phyloP scores from a whole-genome alignment of 2,329 filamentous ascomycete species.

The Xylariaceae sp. region DNA sequence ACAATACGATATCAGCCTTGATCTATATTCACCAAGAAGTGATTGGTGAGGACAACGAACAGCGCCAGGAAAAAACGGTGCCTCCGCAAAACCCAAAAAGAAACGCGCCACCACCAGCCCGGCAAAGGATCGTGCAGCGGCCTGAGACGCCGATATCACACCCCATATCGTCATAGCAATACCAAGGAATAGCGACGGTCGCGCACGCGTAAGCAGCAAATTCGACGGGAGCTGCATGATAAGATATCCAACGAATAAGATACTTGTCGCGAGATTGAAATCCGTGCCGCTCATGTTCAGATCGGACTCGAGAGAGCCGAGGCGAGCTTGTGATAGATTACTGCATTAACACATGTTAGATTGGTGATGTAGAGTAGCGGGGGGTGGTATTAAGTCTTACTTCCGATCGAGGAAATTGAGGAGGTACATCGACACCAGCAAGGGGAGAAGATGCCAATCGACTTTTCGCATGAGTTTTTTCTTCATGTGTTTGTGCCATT shows the following conservation, averaged over 20 bases:
- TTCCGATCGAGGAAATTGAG: conserved; percentile 52
- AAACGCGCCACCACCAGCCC: conserved; percentile 45
- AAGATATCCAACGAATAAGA: conserved; percentile 57
- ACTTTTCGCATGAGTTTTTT: conserved; percentile 45
- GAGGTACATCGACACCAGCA: conserved; percentile 52
- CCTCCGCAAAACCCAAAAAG: conserved; percentile 46
- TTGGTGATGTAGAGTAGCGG: background rate
- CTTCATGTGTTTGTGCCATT: conserved; percentile 27
- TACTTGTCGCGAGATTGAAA: conserved; percentile 52
- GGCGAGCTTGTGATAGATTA: conserved; percentile 52
- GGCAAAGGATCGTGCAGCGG: conserved; percentile 39
- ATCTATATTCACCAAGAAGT: background rate
- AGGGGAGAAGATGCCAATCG: conserved; percentile 48
- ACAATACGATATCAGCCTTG: conserved; percentile 3
- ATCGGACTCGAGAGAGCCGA: conserved; percentile 50
- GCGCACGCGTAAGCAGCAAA: conserved; percentile 49
- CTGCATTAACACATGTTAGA: conserved; percentile 17
- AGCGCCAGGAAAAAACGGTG: conserved; percentile 48
- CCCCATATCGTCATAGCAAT: conserved; percentile 39
- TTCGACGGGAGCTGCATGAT: conserved; percentile 62
- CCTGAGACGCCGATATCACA: conserved; percentile 40
- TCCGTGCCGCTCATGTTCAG: conserved; percentile 52
- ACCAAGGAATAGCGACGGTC: conserved; percentile 51
- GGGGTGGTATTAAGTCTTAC: conserved; percentile 18
- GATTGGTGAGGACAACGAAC: conserved; percentile 2